These are phyloP conservation scores for Collybia sordida DNA, from an alignment of 768 basidiomycete species.

Conservation along the genomic window DNA sequence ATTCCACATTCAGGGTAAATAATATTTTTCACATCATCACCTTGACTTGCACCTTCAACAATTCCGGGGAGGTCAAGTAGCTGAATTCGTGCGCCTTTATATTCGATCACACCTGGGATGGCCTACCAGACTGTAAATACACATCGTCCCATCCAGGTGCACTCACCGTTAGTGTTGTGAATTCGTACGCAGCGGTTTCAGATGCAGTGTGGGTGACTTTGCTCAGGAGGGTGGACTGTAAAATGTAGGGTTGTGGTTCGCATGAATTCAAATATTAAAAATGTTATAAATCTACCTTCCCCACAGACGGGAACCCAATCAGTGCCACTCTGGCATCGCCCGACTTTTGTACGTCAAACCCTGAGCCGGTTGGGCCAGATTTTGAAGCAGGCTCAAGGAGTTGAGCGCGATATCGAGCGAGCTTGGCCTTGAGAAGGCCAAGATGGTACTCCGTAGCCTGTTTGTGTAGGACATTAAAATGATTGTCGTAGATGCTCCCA, in stretches of 20 bases:
- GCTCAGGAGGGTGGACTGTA: constrained; percentile 83
- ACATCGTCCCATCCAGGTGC: neutral
- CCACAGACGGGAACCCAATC: constrained; percentile 96
- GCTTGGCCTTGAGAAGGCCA: constrained; percentile 90
- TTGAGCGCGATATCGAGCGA: constrained; percentile 92
- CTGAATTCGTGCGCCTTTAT: constrained; percentile 90
- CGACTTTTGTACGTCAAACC: constrained; percentile 80
- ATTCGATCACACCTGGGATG: constrained; percentile 96
- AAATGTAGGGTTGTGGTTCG: neutral
- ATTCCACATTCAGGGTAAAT: neutral
- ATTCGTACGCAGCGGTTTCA: constrained; percentile 90
- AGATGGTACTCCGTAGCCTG: constrained; percentile 95
- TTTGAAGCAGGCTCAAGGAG: constrained; percentile 90
- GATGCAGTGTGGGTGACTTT: constrained; percentile 92
- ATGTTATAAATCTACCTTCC: constrained; percentile 52
- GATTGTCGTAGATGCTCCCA: neutral
- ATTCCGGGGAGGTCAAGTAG: constrained; percentile 95
- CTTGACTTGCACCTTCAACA: constrained; percentile 89
- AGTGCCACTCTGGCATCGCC: constrained; percentile 91
- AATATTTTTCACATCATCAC: constrained; percentile 18
- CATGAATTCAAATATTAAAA: neutral
- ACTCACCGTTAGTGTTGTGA: constrained; percentile 84
- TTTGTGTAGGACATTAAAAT: constrained; percentile 18
- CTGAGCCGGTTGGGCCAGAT: constrained; percentile 75
- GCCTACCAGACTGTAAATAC: constrained; percentile 48